phyloP scores from a whole-genome alignment of 768 basidiomycete species.

The Albatrellus ellisii region DNA sequence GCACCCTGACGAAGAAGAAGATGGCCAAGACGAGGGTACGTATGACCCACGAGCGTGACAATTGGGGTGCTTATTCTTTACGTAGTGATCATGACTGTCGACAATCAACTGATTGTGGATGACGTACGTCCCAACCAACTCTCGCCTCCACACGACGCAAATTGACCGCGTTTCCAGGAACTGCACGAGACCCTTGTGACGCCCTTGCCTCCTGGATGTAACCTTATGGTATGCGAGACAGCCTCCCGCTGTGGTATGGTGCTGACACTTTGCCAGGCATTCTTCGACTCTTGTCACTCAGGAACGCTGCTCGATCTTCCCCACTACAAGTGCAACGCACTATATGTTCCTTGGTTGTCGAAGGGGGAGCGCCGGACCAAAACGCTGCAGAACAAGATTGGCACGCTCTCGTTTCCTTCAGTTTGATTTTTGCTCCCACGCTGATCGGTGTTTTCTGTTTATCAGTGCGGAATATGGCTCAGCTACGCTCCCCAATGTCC shows the following conservation, averaged over 20 bases:
- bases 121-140: constrained; percentile 11
- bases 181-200: constrained; percentile 8
- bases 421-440: no score
- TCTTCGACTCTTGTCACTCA: constrained; percentile 18
- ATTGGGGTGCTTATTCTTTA: background rate
- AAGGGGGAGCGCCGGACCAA: constrained; percentile 13
- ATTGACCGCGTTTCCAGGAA: constrained; percentile 9
- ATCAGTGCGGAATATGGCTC: no score
- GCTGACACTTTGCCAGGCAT: constrained; percentile 10
- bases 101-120: constrained; percentile 14
- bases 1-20: constrained; percentile 13
- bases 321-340: constrained; percentile 15
- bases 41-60: no score
- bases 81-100: constrained; percentile 7
- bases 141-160: background rate
- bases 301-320: constrained; percentile 18
- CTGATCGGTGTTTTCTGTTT: no score
- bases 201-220: constrained; percentile 11
- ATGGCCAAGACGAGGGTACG: constrained; percentile 17
- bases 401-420: no score
- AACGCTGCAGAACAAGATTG: constrained; percentile 11
- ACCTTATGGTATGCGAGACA: constrained; percentile 7
- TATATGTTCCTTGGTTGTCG: constrained; percentile 17
- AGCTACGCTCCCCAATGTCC: no score
- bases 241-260: background rate